Evolutionary conservation across 208 protist species (phyloP).

Genomic region (Trypanosomatidae sp.): DNA sequence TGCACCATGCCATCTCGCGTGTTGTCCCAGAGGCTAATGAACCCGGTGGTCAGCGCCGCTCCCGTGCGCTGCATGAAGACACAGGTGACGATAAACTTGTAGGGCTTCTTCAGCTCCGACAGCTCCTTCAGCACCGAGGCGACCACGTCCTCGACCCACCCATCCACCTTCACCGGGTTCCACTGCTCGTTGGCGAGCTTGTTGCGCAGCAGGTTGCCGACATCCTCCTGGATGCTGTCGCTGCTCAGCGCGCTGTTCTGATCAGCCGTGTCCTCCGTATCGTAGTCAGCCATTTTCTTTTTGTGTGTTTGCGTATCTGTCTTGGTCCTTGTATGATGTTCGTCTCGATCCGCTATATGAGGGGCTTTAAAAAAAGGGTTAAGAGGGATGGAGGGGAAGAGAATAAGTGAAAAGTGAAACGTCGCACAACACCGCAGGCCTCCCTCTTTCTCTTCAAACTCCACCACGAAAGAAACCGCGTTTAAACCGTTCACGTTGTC

Average conservation of each 20-base stretch:
- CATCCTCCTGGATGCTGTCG: constrained; percentile 82
- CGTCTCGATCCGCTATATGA: too few relatives aligned
- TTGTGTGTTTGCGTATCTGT: too few relatives aligned
- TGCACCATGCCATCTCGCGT: constrained; percentile 89
- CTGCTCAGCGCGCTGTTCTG: constrained; percentile 86
- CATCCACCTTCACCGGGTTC: constrained; percentile 82
- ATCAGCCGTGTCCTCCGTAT: constrained; percentile 54
- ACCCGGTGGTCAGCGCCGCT: constrained; percentile 85
- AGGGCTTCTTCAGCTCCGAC: constrained; percentile 92
- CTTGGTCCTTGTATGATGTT: too few relatives aligned
- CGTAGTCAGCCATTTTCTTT: constrained; percentile 80
- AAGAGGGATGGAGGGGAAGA: too few relatives aligned
- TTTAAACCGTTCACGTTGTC: too few relatives aligned
- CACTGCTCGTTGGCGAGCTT: constrained; percentile 79
- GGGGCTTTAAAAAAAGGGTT: too few relatives aligned
- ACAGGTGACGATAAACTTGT: constrained; percentile 92
- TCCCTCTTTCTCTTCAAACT: too few relatives aligned
- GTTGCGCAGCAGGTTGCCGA: constrained; percentile 50
- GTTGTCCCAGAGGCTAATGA: constrained; percentile 93
- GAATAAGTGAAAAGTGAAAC: too few relatives aligned
- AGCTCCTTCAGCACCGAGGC: too few relatives aligned
- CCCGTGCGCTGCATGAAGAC: constrained; percentile 93
- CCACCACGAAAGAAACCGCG: too few relatives aligned
- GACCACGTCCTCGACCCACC: constrained; percentile 80
- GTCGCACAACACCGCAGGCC: too few relatives aligned